phyloP scores from a whole-genome alignment of 208 protist genomes.

The Phytomonas sp. region DNA sequence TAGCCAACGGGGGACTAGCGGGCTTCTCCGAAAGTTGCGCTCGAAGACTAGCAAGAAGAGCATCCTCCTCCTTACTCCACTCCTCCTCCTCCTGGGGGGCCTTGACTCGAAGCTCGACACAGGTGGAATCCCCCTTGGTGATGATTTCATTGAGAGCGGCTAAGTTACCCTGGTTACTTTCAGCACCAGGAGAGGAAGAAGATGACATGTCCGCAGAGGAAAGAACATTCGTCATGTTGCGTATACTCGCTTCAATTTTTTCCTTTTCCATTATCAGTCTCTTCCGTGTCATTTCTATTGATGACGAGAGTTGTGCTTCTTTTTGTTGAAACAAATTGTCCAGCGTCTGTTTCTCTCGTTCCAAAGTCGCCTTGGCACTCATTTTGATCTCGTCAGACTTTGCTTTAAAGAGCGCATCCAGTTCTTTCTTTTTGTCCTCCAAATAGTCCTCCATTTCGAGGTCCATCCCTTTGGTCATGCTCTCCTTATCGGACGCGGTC shows the following conservation, averaged over 20 bases:
- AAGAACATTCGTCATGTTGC: neutral
- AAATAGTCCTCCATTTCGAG: neutral
- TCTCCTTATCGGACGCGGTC: neutral
- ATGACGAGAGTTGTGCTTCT: neutral
- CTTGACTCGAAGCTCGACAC: slow-evolving; percentile 14
- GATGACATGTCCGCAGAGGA: neutral
- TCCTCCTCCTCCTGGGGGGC: slow-evolving; percentile 15
- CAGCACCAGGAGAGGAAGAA: neutral
- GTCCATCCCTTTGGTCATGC: neutral
- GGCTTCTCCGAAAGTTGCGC: neutral
- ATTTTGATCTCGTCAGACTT: neutral
- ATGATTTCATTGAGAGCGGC: slow-evolving; percentile 10
- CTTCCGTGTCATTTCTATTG: neutral
- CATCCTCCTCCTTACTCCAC: slow-evolving; percentile 14
- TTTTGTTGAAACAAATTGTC: neutral
- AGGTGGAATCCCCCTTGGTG: slow-evolving; percentile 10
- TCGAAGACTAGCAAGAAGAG: slow-evolving; percentile 1
- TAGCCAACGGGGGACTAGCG: neutral
- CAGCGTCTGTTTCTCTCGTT: neutral
- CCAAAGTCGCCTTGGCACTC: neutral
- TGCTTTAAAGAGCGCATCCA: neutral
- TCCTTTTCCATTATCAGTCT: slow-evolving; percentile 11
- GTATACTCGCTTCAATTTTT: neutral
- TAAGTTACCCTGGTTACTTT: neutral
- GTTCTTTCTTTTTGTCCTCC: neutral